Evolutionary conservation across 148 eudicot genomes (phyloP), one percentile per base, ranked within the genome.

Genomic region (Chenopodium quinoa): DNA sequence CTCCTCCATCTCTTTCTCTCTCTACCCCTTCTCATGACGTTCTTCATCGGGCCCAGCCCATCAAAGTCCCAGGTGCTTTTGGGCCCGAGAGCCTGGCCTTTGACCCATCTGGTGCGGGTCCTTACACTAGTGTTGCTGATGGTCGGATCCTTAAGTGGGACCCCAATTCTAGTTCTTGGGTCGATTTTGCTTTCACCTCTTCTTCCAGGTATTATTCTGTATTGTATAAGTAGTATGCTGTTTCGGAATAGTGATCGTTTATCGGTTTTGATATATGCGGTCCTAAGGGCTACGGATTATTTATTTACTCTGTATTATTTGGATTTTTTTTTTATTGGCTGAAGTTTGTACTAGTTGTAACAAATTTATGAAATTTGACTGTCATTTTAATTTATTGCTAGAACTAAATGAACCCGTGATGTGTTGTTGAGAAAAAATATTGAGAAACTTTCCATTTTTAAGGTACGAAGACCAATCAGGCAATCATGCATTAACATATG

Each of bases 31-130:
- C 90, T 37, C 74, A n/a, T 17, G 71, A 85, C 80, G 12, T 25
- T 79, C 87, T 86, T 50, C 71, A n/a, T 75, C 40, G 75, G 56
- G 73, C 87, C 47, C 64, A 46, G n/a, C 37, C 82, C 48, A 81
- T 89, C 79, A 44, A 64, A n/a, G 64, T 90, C 58, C 83, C 75
- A 14, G 83, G 82, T 4, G 91, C 88, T 7, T 86, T 84, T 29
- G 98, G 98, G 22, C 94, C 96, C 19, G 98, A 93, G 83, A 92
- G 95, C 85, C 71, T 93, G 76, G 96, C 90, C n/a, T 93, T 93
- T 58, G 94, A 92, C 81, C 90, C 90, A 2, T 75, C 77, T 1
- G 96, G 94, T 5, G 88, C 78, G 23, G 98, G 98, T 9, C 98
- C 94, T 0, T 93, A 91, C 85, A 89, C 91, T 27, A 93, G 94